Evolutionary conservation across 495 filamentous ascomycete genomes (phyloP).

Genomic region (Hypomontagnella submonticulosa): DNA sequence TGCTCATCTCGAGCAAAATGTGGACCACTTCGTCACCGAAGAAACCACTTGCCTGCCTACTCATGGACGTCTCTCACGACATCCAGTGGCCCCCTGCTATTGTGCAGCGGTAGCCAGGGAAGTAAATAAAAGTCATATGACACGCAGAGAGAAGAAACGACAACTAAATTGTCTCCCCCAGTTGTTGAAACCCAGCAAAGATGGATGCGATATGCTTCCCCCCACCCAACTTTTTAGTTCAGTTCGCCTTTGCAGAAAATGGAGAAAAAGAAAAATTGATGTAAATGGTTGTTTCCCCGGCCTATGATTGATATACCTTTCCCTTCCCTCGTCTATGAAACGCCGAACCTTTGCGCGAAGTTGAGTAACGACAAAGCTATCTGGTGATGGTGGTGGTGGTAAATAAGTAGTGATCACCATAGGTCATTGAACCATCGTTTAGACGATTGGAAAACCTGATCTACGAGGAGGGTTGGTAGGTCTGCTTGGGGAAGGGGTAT

Average conservation of each 20-base stretch:
- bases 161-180: constrained; percentile 21
- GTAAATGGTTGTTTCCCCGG: constrained; percentile 2
- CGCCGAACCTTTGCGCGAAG: constrained; percentile 51
- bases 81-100: no score
- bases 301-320: constrained; percentile 17
- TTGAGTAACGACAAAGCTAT: constrained; percentile 53
- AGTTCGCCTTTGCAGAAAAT: constrained; percentile 23
- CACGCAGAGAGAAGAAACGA: no score
- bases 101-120: no score
- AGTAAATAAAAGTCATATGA: no score
- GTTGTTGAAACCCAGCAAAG: constrained; percentile 51
- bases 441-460: constrained; percentile 18
- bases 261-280: not conserved
- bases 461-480: constrained; percentile 65
- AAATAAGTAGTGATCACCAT: not conserved
- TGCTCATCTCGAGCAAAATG: no score
- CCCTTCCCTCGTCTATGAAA: constrained; percentile 26
- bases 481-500: constrained; percentile 85
- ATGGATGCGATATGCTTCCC: constrained; percentile 13
- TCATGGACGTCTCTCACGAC: no score
- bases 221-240: constrained; percentile 8
- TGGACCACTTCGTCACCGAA: no score
- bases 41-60: no score
- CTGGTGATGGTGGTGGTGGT: constrained; percentile 20
- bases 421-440: not conserved